phyloP scores from a whole-genome alignment of 148 eudicot species.

The Oxyria digyna region DNA sequence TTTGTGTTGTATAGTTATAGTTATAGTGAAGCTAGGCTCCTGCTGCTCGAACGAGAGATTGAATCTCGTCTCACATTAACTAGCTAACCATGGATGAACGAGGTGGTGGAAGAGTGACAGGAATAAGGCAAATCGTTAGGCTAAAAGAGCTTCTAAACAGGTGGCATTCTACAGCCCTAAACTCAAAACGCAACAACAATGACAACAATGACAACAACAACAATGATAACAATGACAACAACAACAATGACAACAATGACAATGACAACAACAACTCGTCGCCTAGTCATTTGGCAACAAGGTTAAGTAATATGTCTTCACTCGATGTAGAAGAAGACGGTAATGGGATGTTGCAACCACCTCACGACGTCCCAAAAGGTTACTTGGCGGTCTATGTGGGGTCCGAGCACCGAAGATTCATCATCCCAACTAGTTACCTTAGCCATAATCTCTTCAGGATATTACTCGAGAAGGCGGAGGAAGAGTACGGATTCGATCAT shows the following conservation, averaged over 20 bases:
- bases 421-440: slow-evolving; percentile 68
- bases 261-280: not conserved
- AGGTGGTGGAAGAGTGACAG: slow-evolving; percentile 29
- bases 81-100: slow-evolving; percentile 37
- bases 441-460: slow-evolving; percentile 53
- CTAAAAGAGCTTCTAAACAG: slow-evolving; percentile 46
- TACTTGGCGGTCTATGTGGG: slow-evolving; percentile 81
- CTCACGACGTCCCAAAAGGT: slow-evolving; percentile 64
- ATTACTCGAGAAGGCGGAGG: slow-evolving; percentile 72
- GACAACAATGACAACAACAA: not conserved
- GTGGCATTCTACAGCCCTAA: slow-evolving; percentile 48
- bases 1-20: not conserved
- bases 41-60: not conserved
- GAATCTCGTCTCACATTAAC: not conserved
- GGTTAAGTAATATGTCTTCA: slow-evolving; percentile 16
- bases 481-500: slow-evolving; percentile 82
- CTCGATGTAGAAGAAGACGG: slow-evolving; percentile 67
- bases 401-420: slow-evolving; percentile 64
- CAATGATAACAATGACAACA: no score
- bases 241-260: no score
- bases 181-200: slow-evolving; percentile 14
- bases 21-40: not conserved
- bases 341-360: slow-evolving; percentile 52
- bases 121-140: slow-evolving; percentile 60
- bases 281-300: slow-evolving; percentile 28